Percentiles rank a stretch among this genome's conserved stretches.
Conservation (phyloP, 2,329 filamentous ascomycete genomes). For the Bipolaris cookei region DNA sequence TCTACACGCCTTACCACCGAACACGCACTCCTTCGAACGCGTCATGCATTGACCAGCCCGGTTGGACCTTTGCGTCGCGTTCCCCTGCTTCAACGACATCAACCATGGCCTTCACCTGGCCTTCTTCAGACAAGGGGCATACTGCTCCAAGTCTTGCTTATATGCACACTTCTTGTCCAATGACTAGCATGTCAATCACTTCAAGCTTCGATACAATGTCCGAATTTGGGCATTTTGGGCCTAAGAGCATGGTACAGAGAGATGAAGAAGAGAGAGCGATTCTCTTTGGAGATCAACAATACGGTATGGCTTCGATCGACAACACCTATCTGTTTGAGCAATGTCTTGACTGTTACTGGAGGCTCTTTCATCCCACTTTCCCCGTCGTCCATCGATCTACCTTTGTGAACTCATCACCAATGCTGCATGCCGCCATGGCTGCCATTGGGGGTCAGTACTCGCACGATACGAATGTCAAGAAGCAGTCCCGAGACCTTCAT, state of each 20-base stretch:
- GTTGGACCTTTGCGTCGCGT: constrained; percentile 39
- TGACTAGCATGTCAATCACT: constrained; percentile 31
- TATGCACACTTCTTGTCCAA: constrained; percentile 33
- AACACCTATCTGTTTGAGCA: constrained; percentile 46
- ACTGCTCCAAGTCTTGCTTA: constrained; percentile 33
- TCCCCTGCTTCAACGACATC: constrained; percentile 47
- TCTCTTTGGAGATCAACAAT: constrained; percentile 46
- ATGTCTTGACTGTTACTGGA: constrained; percentile 56
- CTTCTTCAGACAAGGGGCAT: constrained; percentile 37
- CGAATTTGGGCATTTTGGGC: constrained; percentile 35
- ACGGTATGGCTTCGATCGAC: constrained; percentile 47
- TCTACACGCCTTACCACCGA: constrained; percentile 42
- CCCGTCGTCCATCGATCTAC: constrained; percentile 53
- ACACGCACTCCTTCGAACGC: constrained; percentile 48
- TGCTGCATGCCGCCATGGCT: constrained; percentile 55
- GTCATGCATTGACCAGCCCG: constrained; percentile 39
- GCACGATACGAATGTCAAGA: constrained; percentile 41
- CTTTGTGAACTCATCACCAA: constrained; percentile 49
- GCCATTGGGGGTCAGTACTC: constrained; percentile 53
- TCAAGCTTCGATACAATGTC: constrained; percentile 31
- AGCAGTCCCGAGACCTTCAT: constrained; percentile 50
- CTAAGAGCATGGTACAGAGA: constrained; percentile 44
- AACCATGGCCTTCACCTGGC: constrained; percentile 42
- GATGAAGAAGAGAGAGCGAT: constrained; percentile 46
- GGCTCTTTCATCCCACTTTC: constrained; percentile 53